Conservation (phyloP, 257 asterid genomes). For the Nemophila menziesii region DNA sequence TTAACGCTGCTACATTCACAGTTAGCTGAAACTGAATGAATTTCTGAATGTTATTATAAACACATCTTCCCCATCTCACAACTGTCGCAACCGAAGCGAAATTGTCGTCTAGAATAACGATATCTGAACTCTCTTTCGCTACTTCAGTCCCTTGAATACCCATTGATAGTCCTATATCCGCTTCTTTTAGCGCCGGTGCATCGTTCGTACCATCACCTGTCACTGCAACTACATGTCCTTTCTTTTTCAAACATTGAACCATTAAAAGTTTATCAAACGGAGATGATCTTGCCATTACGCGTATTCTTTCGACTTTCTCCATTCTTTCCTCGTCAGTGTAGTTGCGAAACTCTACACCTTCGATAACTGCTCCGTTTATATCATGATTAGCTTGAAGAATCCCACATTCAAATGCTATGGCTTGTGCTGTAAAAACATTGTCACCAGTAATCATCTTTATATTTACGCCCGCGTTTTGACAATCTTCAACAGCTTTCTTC, state of each 20-base stretch:
- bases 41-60: too few relatives aligned
- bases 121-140: too few relatives aligned
- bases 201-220: conserved; percentile 97
- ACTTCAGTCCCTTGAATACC: conserved; percentile 96
- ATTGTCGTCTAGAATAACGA: too few relatives aligned
- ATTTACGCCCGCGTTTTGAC: conserved; percentile 49
- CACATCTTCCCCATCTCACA: too few relatives aligned
- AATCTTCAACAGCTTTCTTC: conserved; percentile 52
- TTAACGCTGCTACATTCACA: conserved; percentile 36
- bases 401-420: conserved; percentile 74
- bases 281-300: conserved; percentile 58
- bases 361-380: conserved; percentile 28
- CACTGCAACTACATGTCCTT: conserved; percentile 63
- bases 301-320: conserved; percentile 39
- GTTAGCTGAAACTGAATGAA: conserved; percentile 74
- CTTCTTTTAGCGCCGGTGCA: conserved; percentile 89
- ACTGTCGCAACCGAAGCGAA: too few relatives aligned
- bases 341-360: conserved; percentile 53
- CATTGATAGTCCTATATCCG: conserved; percentile 93
- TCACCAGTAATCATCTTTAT: conserved; percentile 79
- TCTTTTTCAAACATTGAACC: conserved; percentile 48
- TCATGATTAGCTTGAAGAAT: conserved; percentile 23
- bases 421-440: conserved; percentile 58
- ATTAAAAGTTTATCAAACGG: conserved; percentile 69
- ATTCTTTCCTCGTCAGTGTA: conserved; percentile 44